Conservation (phyloP, 129 eudicot genomes). For the Oenanthe sinensis region DNA sequence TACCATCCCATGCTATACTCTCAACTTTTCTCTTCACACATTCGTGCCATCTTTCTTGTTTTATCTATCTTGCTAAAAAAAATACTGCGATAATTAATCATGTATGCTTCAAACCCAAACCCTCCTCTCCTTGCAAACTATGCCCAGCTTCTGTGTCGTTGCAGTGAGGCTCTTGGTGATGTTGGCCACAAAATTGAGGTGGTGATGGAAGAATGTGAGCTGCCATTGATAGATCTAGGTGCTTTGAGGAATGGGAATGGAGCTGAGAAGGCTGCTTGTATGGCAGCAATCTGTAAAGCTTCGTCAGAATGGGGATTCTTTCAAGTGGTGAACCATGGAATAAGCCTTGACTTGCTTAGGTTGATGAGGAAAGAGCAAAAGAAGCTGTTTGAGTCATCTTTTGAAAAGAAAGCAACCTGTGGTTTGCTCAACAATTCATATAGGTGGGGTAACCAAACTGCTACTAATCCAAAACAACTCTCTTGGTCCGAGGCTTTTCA, state of each 20-base stretch:
- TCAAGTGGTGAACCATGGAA: constrained; percentile 61
- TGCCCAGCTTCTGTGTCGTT: constrained; percentile 17
- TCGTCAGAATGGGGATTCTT: constrained; percentile 75
- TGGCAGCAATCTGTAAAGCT: constrained; percentile 37
- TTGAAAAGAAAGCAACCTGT: constrained; percentile 30
- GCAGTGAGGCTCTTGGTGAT: not conserved
- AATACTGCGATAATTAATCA: constrained; percentile 8
- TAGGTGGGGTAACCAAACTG: constrained; percentile 57
- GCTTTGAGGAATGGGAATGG: constrained; percentile 33
- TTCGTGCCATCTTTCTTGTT: constrained; percentile 1
- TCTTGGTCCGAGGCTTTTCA: constrained; percentile 77
- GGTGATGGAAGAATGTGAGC: constrained; percentile 29
- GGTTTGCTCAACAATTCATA: constrained; percentile 60
- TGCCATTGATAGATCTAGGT: constrained; percentile 50
- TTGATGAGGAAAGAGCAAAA: constrained; percentile 53
- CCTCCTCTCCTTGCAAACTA: constrained; percentile 43
- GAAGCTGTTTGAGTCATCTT: constrained; percentile 44
- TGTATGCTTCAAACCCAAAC: constrained; percentile 29
- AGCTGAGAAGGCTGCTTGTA: constrained; percentile 28
- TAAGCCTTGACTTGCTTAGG: constrained; percentile 32
- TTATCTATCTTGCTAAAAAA: not conserved
- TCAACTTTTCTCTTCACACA: not conserved
- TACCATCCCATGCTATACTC: not conserved
- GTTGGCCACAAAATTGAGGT: constrained; percentile 8
- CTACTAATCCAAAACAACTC: constrained; percentile 41